Base-by-base conservation (phyloP, 306 rosid genomes). In the Sphenostylis stenocarpa region DNA sequence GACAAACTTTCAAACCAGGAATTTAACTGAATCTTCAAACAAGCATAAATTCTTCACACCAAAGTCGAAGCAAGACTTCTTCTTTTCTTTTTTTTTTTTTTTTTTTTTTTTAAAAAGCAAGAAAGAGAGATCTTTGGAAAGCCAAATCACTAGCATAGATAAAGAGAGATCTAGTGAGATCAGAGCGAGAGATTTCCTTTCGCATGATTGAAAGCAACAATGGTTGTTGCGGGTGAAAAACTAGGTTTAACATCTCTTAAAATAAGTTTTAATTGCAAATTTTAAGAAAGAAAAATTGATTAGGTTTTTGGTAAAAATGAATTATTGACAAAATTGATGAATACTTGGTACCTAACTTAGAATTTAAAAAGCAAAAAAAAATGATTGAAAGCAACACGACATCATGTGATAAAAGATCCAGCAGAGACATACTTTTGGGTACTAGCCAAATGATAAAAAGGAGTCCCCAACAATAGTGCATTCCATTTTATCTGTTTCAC, bases 401-500 rank as follows among this genome's bases (percentile, higher is more conserved):
- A 58, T 2, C 67, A 72, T 52, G 45, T 49, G 72, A 23, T 79
- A 38, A 20, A 61, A 70, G 16, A 70, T 45, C 33, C 63, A 63
- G 23, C 67, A 33, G 23, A 49, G 33, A 44, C 68, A 64, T 14
- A 12, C 20, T 49, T 63, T 34, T n/a, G 23, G 43, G 23, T 15
- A 12, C 47, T 26, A 60, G 39, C 77, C 6, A 76, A 49, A 29
- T 61, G 49, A 11, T 15, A 48, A 49, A 79, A 79, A 72, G 78
- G 15, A 41, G 12, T 34, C 19, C 43, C 65, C n/a, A 49, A 4
- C 38, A 65, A 41, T 72, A 63, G 83, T 72, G 78, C 68, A 72
- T 72, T 38, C 49, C 67, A 38, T 71, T 71, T 79, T 62, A 62
- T 69, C 47, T 79, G 86, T 57, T 81, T 75, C 81, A 26, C 14